Base-by-base conservation (phyloP, 2,329 filamentous ascomycete genomes). In the Scedosporium aurantiacum region DNA sequence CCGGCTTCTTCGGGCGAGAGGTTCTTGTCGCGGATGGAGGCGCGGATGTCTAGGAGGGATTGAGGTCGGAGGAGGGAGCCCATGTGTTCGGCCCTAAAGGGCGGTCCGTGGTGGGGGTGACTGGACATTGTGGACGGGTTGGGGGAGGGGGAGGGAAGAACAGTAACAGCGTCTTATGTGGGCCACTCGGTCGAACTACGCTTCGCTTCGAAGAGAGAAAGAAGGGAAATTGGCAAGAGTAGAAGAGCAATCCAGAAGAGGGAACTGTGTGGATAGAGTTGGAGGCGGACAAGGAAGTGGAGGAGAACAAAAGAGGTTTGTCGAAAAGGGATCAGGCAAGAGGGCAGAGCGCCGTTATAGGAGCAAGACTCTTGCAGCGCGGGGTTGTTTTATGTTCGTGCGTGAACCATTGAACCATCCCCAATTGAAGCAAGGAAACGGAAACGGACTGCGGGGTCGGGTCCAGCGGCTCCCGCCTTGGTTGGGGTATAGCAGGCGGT, bases 11-110 rank as follows among this genome's bases (percentile, higher is more conserved):
- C 75, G 58, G 68, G 63, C 76, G 61, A 90, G 4, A 71, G 58
- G 55, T 68, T 70, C 63, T 68, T 68, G 23, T 70, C 69, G 23
- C 71, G 70, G 61, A 73, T 68, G 61, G 67, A 63, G 61, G 69
- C 66, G 62, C 71, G 67, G 45, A 68, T 67, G 40, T 71, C 67
- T 7, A 72, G 70, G 7, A 73, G 70, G 23, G 65, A 63, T 63
- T 86, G 75, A 5, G 88, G 87, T n/a, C 88, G 84, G 52, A 90
- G 81, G 37, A 91, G 78, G 14, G 87, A 90, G 67, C 88, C 88
- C 67, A 90, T 78, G 68, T 91, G 88, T 78, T 91, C 88, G 58
- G 88, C 88, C 68, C 88, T 81, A 78, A 89, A 90, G 37, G 88
- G 88, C 21, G 76, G 76, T 14, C 69, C 63, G 57, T 54, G 60